Conservation (phyloP, 2,329 filamentous ascomycete genomes). For the Lithohypha guttulata region DNA sequence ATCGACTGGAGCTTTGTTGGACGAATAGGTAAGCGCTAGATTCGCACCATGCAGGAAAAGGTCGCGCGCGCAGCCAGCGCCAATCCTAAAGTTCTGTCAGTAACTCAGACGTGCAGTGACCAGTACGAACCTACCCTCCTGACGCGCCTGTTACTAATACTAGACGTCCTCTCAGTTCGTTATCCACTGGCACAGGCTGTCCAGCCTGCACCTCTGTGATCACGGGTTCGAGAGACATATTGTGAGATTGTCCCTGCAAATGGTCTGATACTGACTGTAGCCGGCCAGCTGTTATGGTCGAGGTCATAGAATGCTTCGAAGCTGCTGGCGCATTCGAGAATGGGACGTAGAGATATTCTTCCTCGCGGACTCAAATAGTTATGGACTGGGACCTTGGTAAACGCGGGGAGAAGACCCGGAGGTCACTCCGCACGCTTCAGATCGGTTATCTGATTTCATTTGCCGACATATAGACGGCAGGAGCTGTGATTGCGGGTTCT, state of each 20-base stretch:
- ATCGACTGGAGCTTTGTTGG: constrained; percentile 38
- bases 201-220: not conserved
- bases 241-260: constrained; percentile 1
- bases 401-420: too few species aligned
- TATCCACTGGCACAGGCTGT: constrained; percentile 25
- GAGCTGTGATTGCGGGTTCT: too few species aligned
- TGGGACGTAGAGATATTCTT: too few species aligned
- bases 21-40: constrained; percentile 50
- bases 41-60: constrained; percentile 43
- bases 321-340: too few species aligned
- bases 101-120: too few species aligned
- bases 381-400: not conserved
- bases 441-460: constrained; percentile 2
- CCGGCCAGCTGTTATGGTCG: too few species aligned
- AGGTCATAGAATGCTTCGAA: too few species aligned
- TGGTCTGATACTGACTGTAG: too few species aligned
- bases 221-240: constrained; percentile 2
- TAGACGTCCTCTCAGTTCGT: constrained; percentile 43
- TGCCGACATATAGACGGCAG: too few species aligned
- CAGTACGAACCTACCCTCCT: constrained; percentile 42
- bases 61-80: constrained; percentile 46
- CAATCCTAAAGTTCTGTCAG: constrained; percentile 44
- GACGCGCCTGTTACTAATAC: constrained; percentile 53
- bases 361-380: too few species aligned
- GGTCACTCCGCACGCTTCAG: constrained; percentile 1